phyloP scores from a whole-genome alignment of 2,329 filamentous ascomycete species.

The Talaromyces sp. region DNA sequence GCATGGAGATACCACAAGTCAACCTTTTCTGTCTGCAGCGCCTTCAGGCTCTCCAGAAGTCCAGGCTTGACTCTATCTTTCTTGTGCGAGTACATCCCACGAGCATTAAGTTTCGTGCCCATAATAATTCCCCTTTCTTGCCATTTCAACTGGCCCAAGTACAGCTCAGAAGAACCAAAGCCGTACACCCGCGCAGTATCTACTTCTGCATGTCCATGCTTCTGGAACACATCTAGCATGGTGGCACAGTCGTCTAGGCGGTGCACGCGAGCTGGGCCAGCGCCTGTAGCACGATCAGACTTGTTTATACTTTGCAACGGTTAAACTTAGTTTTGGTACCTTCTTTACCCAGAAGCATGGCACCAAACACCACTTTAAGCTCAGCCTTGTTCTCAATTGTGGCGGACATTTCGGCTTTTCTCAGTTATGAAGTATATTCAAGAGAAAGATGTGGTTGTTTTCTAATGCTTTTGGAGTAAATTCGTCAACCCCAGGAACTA shows the following conservation, averaged over 20 bases:
- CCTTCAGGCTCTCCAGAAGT: slow-evolving; percentile 31
- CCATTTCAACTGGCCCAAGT: slow-evolving; percentile 38
- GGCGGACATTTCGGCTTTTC: not conserved
- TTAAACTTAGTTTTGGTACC: not conserved
- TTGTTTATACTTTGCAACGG: not conserved
- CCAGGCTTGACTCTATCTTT: slow-evolving; percentile 27
- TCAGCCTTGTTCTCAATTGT: not conserved
- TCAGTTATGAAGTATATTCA: not conserved
- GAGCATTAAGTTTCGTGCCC: slow-evolving; percentile 38
- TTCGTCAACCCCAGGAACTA: not conserved
- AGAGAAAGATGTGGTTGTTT: not conserved
- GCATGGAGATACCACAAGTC: slow-evolving; percentile 48
- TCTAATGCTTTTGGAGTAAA: not conserved
- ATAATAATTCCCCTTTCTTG: slow-evolving; percentile 34
- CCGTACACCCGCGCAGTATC: slow-evolving; percentile 27
- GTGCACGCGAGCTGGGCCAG: slow-evolving; percentile 12
- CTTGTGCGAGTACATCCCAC: slow-evolving; percentile 21
- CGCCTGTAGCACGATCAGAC: not conserved
- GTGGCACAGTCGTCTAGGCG: slow-evolving; percentile 14
- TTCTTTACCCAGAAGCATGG: not conserved
- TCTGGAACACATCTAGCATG: slow-evolving; percentile 25
- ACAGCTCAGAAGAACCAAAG: slow-evolving; percentile 27
- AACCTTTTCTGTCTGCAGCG: slow-evolving; percentile 35
- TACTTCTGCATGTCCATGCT: slow-evolving; percentile 21
- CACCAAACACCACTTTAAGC: not conserved